phyloP scores from a whole-genome alignment of 1,139 yeast genomes.

The Diutina catenulata region DNA sequence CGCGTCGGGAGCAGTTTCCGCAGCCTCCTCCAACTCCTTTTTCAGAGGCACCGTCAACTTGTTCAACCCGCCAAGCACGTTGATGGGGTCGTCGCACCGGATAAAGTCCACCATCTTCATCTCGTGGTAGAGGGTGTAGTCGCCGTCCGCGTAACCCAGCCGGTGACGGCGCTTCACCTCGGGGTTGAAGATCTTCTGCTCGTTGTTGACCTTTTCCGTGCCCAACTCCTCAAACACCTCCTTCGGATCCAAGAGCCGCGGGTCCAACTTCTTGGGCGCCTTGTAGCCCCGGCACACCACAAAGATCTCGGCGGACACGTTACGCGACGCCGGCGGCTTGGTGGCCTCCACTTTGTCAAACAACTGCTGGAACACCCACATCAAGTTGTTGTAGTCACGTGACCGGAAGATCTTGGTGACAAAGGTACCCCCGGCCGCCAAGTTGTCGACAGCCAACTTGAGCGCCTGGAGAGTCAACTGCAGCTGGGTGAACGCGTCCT shows the following conservation, averaged over 20 bases:
- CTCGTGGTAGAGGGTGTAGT: constrained; percentile 64
- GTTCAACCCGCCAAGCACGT: constrained; percentile 62
- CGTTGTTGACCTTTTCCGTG: constrained; percentile 68
- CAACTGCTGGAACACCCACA: constrained; percentile 95
- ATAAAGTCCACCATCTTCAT: constrained; percentile 73
- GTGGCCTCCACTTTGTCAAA: constrained; percentile 97
- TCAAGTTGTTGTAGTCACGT: constrained; percentile 88
- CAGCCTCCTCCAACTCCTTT: constrained; percentile 17
- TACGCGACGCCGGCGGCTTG: constrained; percentile 97
- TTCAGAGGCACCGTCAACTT: constrained; percentile 23
- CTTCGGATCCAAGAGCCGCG: constrained; percentile 80
- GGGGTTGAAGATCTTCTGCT: constrained; percentile 88
- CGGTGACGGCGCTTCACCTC: constrained; percentile 84
- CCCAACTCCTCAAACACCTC: constrained; percentile 90
- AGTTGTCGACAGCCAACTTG: constrained; percentile 89
- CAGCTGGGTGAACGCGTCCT: constrained; percentile 97
- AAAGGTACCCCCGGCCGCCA: constrained; percentile 89
- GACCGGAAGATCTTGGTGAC: constrained; percentile 96
- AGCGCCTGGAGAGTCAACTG: constrained; percentile 90
- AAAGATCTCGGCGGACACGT: constrained; percentile 96
- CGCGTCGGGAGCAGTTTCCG: constrained; percentile 40
- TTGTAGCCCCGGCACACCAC: constrained; percentile 94
- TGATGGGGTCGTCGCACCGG: constrained; percentile 71
- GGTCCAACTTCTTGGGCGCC: constrained; percentile 92
- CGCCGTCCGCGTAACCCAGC: constrained; percentile 96